phyloP scores from a whole-genome alignment of 2,329 filamentous ascomycete genomes.

The Colletotrichum graminicola region DNA sequence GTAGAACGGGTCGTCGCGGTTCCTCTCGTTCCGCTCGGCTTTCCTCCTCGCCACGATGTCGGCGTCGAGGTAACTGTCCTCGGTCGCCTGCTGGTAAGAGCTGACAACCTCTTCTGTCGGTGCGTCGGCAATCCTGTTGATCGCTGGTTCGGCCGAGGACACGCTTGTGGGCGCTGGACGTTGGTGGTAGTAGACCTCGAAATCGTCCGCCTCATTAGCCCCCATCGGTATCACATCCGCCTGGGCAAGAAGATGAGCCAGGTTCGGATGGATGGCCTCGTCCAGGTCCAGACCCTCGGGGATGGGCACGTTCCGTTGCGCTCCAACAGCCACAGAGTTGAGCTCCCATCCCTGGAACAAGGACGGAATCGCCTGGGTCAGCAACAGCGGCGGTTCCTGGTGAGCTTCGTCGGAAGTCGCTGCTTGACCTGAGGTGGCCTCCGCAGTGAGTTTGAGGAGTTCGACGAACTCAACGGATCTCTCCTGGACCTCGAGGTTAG shows the following conservation, averaged over 20 bases:
- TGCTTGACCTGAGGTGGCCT: slow-evolving; percentile 79
- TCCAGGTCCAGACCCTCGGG: slow-evolving; percentile 84
- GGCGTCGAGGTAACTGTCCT: slow-evolving; percentile 77
- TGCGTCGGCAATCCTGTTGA: slow-evolving; percentile 63
- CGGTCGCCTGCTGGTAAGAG: slow-evolving; percentile 71
- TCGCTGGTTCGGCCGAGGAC: slow-evolving; percentile 66
- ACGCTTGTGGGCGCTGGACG: slow-evolving; percentile 64
- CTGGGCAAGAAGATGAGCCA: slow-evolving; percentile 75
- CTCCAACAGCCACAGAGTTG: slow-evolving; percentile 87
- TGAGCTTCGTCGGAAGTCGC: slow-evolving; percentile 64
- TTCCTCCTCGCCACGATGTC: slow-evolving; percentile 81
- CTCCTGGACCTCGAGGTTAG: slow-evolving; percentile 94
- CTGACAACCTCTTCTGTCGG: slow-evolving; percentile 58
- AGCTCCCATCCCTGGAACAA: slow-evolving; percentile 89
- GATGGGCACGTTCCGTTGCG: slow-evolving; percentile 87
- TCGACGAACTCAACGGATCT: slow-evolving; percentile 93
- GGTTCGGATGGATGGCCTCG: slow-evolving; percentile 81
- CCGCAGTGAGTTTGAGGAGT: slow-evolving; percentile 85
- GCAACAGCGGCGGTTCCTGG: slow-evolving; percentile 81
- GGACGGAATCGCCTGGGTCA: slow-evolving; percentile 91
- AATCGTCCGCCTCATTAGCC: slow-evolving; percentile 72
- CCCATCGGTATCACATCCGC: slow-evolving; percentile 64
- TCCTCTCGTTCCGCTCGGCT: slow-evolving; percentile 82
- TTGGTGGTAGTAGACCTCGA: slow-evolving; percentile 75
- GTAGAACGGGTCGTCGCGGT: slow-evolving; percentile 96